Base-by-base conservation (phyloP, 2,329 filamentous ascomycete genomes). In the Claviceps arundinis region DNA sequence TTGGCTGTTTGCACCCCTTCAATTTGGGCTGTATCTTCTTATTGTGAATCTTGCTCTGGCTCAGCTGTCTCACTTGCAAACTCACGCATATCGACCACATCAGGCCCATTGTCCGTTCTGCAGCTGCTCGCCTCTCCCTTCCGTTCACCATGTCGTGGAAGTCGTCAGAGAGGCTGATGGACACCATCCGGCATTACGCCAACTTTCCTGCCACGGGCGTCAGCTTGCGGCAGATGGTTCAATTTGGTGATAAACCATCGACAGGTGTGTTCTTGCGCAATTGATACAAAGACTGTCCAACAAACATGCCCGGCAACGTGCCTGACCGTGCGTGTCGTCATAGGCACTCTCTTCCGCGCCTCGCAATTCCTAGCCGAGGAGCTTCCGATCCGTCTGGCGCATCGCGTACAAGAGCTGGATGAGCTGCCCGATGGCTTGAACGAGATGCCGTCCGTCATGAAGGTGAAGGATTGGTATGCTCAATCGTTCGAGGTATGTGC, bases 331-430 rank as follows among this genome's bases (percentile, higher is more conserved):
- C 43, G 14, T 16, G 26, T 17, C 22, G 34, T 17, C 42, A 37
- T 61, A 93, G 91, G 91, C 59, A 98, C 93, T 50, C 77, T 98
- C 52, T 98, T 97, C 73, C 87, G 91, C 66, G 93, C 93, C 50
- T 97, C 93, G 26, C 93, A 97, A 73, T 98, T 98, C 71, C 83
- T 98, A 54, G 93, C 91, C 62, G 93, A 98, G 74, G 93, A 98
- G 74, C 82, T 98, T 24, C 93, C 93, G 59, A 98, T 98, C 63
- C 87, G 93, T 50, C 77, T 98, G 56, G 93, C 93, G 61, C 93
- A 98, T 71, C 87, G 93, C 57, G 93, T 98, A 54, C 87, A 95
- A 70, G 93, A 98, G 73, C 81, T 98, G 53, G 83, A 86, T 56
- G 87, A 89, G 63, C 76, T 98, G 2, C 93, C 93, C 38, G 93